Conservation (phyloP, 129 eudicot genomes). For the Artemisia annua region DNA sequence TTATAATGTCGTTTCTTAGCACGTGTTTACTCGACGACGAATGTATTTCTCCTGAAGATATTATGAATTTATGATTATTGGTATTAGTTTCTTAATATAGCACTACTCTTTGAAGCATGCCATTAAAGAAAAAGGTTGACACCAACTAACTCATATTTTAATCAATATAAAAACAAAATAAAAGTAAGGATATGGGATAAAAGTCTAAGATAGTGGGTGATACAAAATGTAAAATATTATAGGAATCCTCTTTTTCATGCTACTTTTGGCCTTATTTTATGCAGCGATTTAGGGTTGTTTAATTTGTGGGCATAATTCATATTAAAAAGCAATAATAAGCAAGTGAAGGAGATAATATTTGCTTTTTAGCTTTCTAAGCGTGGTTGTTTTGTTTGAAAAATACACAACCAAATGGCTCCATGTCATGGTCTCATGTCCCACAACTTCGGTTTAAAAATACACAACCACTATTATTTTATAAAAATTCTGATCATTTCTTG, state of each 20-base stretch:
- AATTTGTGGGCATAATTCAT: conserved; percentile 22
- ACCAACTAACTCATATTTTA: too few relatives aligned
- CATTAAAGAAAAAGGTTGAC: too few relatives aligned
- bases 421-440: conserved; percentile 39
- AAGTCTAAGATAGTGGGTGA: conserved; percentile 34
- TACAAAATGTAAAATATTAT: conserved; percentile 12
- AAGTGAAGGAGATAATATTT: conserved; percentile 26
- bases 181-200: too few relatives aligned
- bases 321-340: conserved; percentile 17
- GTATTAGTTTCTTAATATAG: too few relatives aligned
- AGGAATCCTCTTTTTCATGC: conserved; percentile 27
- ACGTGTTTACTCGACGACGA: too few relatives aligned
- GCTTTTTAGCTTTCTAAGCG: conserved; percentile 60
- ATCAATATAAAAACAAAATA: too few relatives aligned
- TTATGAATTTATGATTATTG: too few relatives aligned
- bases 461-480: too few relatives aligned
- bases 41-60: too few relatives aligned
- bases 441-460: not conserved
- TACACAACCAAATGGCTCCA: conserved; percentile 69
- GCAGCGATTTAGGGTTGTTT: conserved; percentile 25
- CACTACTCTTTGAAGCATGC: too few relatives aligned
- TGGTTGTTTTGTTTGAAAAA: conserved; percentile 62
- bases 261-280: conserved; percentile 27
- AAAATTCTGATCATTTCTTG: too few relatives aligned
- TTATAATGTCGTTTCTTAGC: too few relatives aligned